Evolutionary conservation across 495 filamentous ascomycete species (phyloP).

Genomic region (Bacidia gigantensis): DNA sequence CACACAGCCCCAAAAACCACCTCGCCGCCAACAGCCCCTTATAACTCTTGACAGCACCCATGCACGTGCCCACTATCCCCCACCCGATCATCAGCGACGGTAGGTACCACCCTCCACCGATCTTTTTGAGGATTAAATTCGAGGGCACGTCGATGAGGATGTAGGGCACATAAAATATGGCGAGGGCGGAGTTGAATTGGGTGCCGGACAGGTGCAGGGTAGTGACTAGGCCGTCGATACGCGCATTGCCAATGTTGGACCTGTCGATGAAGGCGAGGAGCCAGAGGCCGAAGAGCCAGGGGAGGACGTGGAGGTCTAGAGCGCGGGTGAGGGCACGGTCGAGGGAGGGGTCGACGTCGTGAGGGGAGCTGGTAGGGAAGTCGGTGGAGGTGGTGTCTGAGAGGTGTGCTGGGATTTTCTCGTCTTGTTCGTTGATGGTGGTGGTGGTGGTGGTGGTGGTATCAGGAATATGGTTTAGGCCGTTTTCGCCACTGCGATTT

Average conservation of each 20-base stretch:
- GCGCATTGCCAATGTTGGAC: slow-evolving; percentile 37
- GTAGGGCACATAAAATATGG: slow-evolving; percentile 38
- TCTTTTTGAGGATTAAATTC: slow-evolving; percentile 28
- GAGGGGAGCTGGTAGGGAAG: neutral
- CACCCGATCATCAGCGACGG: slow-evolving; percentile 20
- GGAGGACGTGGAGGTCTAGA: slow-evolving; percentile 18
- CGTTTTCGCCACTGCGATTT: neutral
- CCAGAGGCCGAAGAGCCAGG: slow-evolving; percentile 38
- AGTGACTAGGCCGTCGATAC: slow-evolving; percentile 30
- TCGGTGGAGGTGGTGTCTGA: neutral
- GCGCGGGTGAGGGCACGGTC: slow-evolving; percentile 24
- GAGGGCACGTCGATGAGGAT: slow-evolving; percentile 36
- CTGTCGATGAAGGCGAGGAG: slow-evolving; percentile 37
- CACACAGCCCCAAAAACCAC: slow-evolving; percentile 29
- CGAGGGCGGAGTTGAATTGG: slow-evolving; percentile 31
- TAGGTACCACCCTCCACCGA: slow-evolving; percentile 21
- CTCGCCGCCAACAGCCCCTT: slow-evolving; percentile 26
- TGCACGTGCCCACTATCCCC: slow-evolving; percentile 41
- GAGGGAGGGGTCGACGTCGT: slow-evolving; percentile 15
- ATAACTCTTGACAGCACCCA: slow-evolving; percentile 35
- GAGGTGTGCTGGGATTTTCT: neutral
- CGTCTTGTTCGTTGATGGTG: neutral
- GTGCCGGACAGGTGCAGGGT: slow-evolving; percentile 30
- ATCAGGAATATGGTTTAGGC: too few relatives aligned
- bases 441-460: neutral